Evolutionary conservation across 2,329 filamentous ascomycete species (phyloP).

Genomic region (Ciborinia camelliae): DNA sequence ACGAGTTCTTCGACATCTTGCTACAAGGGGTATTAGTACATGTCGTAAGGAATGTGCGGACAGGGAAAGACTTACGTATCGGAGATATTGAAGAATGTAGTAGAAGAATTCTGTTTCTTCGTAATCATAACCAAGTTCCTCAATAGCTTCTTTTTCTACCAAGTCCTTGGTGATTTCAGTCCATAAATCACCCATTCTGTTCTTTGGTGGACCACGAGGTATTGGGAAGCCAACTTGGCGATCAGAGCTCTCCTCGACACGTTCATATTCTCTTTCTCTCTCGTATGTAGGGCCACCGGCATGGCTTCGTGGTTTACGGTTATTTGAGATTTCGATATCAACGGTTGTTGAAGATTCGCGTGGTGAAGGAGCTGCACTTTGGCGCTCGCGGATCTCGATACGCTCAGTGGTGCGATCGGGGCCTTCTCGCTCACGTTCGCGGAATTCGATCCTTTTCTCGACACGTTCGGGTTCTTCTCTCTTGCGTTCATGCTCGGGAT

Average conservation of each 20-base stretch:
- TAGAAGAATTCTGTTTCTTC: constrained; percentile 88
- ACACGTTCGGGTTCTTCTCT: constrained; percentile 11
- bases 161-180: constrained; percentile 96
- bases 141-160: constrained; percentile 81
- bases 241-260: constrained; percentile 52
- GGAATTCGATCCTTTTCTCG: constrained; percentile 17
- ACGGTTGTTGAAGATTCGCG: constrained; percentile 27
- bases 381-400: constrained; percentile 30
- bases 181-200: constrained; percentile 68
- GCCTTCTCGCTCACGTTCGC: constrained; percentile 8
- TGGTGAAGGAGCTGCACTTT: constrained; percentile 20
- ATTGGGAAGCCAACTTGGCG: constrained; percentile 41
- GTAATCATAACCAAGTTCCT: constrained; percentile 78
- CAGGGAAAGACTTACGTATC: constrained; percentile 64
- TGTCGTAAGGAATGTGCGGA: constrained; percentile 4
- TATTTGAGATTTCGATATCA: constrained; percentile 35
- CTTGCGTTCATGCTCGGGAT: constrained; percentile 58
- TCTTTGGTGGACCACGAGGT: constrained; percentile 29
- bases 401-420: constrained; percentile 22
- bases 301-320: constrained; percentile 10
- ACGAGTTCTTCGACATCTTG: constrained; percentile 85
- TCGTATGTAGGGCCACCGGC: constrained; percentile 28
- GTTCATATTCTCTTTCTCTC: constrained; percentile 42
- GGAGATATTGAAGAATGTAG: constrained; percentile 88
- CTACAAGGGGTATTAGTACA: constrained; percentile 47